phyloP scores from a whole-genome alignment of 2,329 filamentous ascomycete species.

The Arthrobotrys conoides region DNA sequence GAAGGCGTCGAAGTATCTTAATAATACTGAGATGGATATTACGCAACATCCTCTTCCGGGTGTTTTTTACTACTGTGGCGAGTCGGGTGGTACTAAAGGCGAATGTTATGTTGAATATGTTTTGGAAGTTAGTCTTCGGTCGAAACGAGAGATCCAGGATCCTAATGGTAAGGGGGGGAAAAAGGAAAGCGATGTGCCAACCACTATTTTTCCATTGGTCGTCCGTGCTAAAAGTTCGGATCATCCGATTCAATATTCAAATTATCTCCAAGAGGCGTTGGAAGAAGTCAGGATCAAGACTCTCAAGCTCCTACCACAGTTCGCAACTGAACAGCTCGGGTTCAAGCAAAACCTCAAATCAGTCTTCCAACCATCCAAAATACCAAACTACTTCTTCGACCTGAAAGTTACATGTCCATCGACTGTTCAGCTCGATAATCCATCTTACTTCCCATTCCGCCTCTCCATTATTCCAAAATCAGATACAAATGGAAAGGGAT shows the following conservation, averaged over 20 bases:
- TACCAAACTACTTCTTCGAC: conserved; percentile 54
- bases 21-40: conserved; percentile 54
- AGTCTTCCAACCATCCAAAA: conserved; percentile 39
- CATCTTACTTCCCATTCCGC: conserved; percentile 34
- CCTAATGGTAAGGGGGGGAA: conserved; percentile 28
- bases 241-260: conserved; percentile 30
- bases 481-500: not conserved
- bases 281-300: conserved; percentile 42
- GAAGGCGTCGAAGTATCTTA: conserved; percentile 42
- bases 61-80: conserved; percentile 48
- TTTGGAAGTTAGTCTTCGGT: conserved; percentile 37
- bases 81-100: conserved; percentile 24
- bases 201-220: conserved; percentile 37
- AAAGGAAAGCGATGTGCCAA: conserved; percentile 16
- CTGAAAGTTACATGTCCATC: conserved; percentile 27
- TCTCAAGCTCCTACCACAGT: conserved; percentile 40
- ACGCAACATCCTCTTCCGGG: conserved; percentile 40
- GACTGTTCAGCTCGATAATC: conserved; percentile 49
- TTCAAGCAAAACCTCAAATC: conserved; percentile 45
- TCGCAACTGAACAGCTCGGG: conserved; percentile 35
- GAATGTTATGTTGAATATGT: conserved; percentile 53
- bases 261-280: conserved; percentile 4
- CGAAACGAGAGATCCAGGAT: conserved; percentile 7
- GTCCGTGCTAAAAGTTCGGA: conserved; percentile 39
- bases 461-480: conserved; percentile 43